A percentile compares a stretch with the other conserved stretches of the same genome.
These are phyloP conservation scores for Kalaharituber pfeilii DNA, from an alignment of 2,329 filamentous ascomycete genomes.

Conservation along the genomic window DNA sequence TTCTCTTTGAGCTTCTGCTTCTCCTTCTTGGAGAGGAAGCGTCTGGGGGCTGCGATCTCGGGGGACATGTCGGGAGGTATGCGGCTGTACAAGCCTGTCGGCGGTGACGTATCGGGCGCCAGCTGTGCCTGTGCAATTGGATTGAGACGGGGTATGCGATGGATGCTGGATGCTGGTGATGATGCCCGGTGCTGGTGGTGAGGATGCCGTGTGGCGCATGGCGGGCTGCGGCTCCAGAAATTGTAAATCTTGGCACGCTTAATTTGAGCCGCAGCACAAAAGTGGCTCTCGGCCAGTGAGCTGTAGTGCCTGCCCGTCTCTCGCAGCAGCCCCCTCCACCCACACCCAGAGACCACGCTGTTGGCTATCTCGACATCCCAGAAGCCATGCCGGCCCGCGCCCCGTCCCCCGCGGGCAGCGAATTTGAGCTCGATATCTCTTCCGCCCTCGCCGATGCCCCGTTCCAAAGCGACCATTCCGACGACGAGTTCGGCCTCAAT, in stretches of 20 bases:
- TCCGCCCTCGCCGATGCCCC: slow-evolving; percentile 32
- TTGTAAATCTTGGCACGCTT: not conserved
- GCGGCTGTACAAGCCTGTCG: not conserved
- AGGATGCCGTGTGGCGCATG: not conserved
- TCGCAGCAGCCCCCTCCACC: too few species aligned
- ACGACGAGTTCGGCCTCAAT: slow-evolving; percentile 33
- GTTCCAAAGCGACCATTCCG: slow-evolving; percentile 47
- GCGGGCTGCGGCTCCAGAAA: not conserved
- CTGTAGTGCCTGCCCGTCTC: too few species aligned
- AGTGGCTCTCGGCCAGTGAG: too few species aligned
- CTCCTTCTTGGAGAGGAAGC: not conserved
- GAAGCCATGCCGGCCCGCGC: slow-evolving; percentile 28
- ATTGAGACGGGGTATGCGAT: not conserved
- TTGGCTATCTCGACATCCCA: too few species aligned
- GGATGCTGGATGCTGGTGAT: not conserved
- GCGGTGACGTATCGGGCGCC: not conserved
- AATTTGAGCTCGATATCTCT: slow-evolving; percentile 82
- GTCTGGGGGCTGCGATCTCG: not conserved
- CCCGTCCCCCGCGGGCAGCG: slow-evolving; percentile 66
- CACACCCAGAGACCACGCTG: too few species aligned
- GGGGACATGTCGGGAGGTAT: not conserved
- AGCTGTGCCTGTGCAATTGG: not conserved
- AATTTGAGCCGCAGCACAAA: not conserved
- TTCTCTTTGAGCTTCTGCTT: not conserved
- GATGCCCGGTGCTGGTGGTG: not conserved